These are phyloP conservation scores for Suillus ampliporus DNA, from an alignment of 768 basidiomycete genomes.

Conservation along the genomic window DNA sequence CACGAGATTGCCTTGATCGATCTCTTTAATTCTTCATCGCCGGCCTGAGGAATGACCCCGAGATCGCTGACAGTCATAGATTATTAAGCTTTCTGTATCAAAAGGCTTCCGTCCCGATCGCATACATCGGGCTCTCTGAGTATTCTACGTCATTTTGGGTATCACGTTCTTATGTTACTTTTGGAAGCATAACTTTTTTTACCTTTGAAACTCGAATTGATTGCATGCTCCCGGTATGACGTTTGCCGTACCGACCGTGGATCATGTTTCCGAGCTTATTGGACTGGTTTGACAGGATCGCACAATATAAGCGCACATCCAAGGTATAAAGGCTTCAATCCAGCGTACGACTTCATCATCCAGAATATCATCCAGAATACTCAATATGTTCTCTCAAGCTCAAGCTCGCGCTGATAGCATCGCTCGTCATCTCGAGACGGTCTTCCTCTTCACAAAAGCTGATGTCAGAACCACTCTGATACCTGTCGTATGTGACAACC, in stretches of 20 bases:
- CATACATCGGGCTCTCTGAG: too few species aligned
- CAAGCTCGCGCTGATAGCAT: background rate
- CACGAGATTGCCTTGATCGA: too few species aligned
- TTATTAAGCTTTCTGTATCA: background rate
- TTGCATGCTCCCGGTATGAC: background rate
- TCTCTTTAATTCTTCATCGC: too few species aligned
- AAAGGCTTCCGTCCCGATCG: too few species aligned
- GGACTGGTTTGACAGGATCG: background rate
- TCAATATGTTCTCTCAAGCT: background rate
- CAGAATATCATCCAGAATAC: too few species aligned
- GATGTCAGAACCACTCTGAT: constrained; percentile 24
- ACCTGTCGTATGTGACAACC: constrained; percentile 18
- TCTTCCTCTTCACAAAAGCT: constrained; percentile 30
- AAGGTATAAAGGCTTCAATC: background rate
- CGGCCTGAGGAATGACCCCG: too few species aligned
- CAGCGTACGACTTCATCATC: background rate
- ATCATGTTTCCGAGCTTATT: background rate
- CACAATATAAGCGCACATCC: background rate
- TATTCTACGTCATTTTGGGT: too few species aligned
- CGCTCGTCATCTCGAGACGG: constrained; percentile 20
- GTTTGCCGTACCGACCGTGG: background rate
- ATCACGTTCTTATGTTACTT: background rate
- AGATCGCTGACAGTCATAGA: too few species aligned
- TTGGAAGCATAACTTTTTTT: too few species aligned
- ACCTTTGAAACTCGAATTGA: too few species aligned